Base-by-base conservation (phyloP, 768 basidiomycete species). In the Mycena sanguinolenta region DNA sequence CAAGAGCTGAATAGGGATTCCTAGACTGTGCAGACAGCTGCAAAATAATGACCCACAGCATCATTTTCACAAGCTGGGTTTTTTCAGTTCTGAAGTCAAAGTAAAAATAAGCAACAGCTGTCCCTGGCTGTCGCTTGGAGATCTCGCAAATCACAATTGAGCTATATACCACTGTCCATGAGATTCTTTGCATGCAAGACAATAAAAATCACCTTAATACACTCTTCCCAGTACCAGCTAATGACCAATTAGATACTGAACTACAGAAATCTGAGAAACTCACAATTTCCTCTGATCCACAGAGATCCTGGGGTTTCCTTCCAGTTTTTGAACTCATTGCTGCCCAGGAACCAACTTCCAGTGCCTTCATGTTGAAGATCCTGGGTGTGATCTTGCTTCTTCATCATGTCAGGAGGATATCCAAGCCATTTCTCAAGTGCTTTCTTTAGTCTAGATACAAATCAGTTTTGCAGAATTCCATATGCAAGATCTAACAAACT, bases 161-260 rank as follows among this genome's bases (percentile, higher is more conserved):
- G 32, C 42, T 39, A 3, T 44, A 17, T 4, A 17, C 25, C 13
- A 10, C 28, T 25, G 17, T n/a, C n/a, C n/a, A 21, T 19, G 2
- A 49, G 21, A 7, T 38, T 38, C 36, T 38, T 38, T 49, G 8
- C n/a, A n/a, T n/a, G n/a, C 8, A 5, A 23, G 4, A 30, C 19
- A 19, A 7, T 28, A 42, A 4, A 19, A 3, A 28, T 58, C 27
- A 59, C 58, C 58, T 42, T 4, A 59, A 16, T 10, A 59, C 58
- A 49, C 46, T 49, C 25, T 58, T 58, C 23, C 57, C 57, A 1
- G 36, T 27, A 42, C 57, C 57, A 25, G 58, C 58, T 59, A n/a
- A 23, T 13, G 12, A 21, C 39, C 3, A 21, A 42, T 39, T 30
- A 59, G 25, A 28, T 13, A 27, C 12, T 10, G 5, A 21, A 39